Base-by-base conservation (phyloP, 129 eudicot genomes). In the Artemisia argyi region DNA sequence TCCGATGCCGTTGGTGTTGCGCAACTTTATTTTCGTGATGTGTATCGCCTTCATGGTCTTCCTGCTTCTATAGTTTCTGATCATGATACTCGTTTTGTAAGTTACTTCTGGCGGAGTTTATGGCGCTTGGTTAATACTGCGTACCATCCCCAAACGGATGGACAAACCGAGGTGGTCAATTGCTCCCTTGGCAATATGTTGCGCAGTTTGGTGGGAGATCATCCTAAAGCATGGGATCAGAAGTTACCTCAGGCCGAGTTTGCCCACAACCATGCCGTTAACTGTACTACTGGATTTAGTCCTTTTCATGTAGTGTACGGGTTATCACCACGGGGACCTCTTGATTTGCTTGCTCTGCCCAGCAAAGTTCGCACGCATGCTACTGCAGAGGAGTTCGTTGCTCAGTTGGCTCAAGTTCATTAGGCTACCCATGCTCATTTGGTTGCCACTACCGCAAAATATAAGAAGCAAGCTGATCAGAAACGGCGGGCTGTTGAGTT, bases 111-210 rank as follows among this genome's bases (percentile, higher is more conserved):
- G 24, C 14, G 24, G 30, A 62, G 30, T 2, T 35, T 62, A 16
- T 62, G 50, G 68, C 22, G 24, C 1, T 14, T 28, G 47, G 66
- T 61, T 15, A 30, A 61, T 6, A 61, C 48, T 13, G 8, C 19
- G 19, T 61, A 46, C 47, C 2, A 24, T 24, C 8, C 66, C 4
- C 4, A 28, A 28, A 28, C 4, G 30, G 30, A 28, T 28, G 30
- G 30, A 61, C 17, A 44, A 42, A 65, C 69, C 4, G n/a, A 65
- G 17, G 69, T 65, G 16, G 54, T 65, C 17, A 65, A 65, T 3
- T n/a, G 54, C 1, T 42, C 69, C 28, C 54, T 65, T 65, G 69
- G 69, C 18, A 65, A 42, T 17, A 8, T 42, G 1, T 18, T 65
- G 13, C 11, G 69, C 3, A 24, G 69, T 42, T 1, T 64, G n/a